Conservation (phyloP, 75 land plant species). For the Adiantum capillusveneris region DNA sequence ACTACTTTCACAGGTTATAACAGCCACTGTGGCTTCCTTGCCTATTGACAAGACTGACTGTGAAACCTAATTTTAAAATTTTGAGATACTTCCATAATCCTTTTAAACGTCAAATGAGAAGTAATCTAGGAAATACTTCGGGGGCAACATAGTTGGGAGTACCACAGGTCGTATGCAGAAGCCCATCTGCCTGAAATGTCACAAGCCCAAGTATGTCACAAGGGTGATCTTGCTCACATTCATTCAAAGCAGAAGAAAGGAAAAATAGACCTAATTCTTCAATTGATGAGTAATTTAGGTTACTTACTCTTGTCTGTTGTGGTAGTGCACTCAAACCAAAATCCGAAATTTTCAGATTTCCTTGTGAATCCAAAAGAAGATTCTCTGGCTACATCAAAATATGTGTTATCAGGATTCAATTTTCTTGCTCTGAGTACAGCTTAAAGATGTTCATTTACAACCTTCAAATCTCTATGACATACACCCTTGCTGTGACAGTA, state of each 20-base stretch:
- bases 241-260: neutral
- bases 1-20: too few species aligned
- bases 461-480: conserved; percentile 84
- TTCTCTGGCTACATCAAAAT: conserved; percentile 66
- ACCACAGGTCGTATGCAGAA: conserved; percentile 16
- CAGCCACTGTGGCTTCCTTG: too few species aligned
- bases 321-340: conserved; percentile 90
- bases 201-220: too few species aligned
- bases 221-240: too few species aligned
- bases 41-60: too few species aligned
- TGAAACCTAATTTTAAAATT: too few species aligned
- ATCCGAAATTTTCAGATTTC: conserved; percentile 78
- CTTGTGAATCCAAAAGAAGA: conserved; percentile 73
- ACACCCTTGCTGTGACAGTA: conserved; percentile 88
- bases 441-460: conserved; percentile 8
- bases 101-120: too few species aligned
- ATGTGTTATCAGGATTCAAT: neutral
- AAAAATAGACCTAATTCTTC: neutral
- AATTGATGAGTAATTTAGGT: neutral
- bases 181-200: conserved; percentile 12
- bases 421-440: neutral
- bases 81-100: too few species aligned
- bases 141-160: conserved; percentile 22
- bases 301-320: conserved; percentile 27
- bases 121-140: conserved; percentile 3